Percentiles rank a stretch among this genome's conserved stretches.
phyloP scores from a whole-genome alignment of 2,329 filamentous ascomycete genomes.

The Aspergillus fumigatiaffinis region DNA sequence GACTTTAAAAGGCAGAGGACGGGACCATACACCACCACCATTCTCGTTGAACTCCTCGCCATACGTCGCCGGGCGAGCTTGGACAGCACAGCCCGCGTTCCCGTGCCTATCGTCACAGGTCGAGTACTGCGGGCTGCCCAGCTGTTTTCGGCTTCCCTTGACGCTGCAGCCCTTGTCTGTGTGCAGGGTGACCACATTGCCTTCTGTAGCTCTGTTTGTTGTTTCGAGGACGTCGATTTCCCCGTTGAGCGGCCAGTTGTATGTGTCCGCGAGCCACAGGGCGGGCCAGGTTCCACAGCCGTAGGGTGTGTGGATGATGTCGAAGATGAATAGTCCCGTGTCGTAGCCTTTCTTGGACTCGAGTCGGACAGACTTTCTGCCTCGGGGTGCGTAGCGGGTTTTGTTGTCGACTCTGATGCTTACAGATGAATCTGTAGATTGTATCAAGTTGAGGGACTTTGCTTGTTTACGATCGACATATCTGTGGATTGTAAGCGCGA shows the following conservation, averaged over 20 bases:
- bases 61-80: slow-evolving; percentile 42
- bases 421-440: slow-evolving; percentile 51
- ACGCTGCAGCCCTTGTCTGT: slow-evolving; percentile 53
- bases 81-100: slow-evolving; percentile 58
- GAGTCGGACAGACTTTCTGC: slow-evolving; percentile 61
- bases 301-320: slow-evolving; percentile 60
- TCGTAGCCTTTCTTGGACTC: slow-evolving; percentile 59
- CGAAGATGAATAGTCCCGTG: slow-evolving; percentile 63
- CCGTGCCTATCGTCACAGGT: slow-evolving; percentile 50
- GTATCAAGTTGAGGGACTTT: slow-evolving; percentile 54
- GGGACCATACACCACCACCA: slow-evolving; percentile 48
- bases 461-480: slow-evolving; percentile 41
- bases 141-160: slow-evolving; percentile 52
- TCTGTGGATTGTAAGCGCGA: slow-evolving; percentile 7
- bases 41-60: slow-evolving; percentile 51
- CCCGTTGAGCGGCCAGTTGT: slow-evolving; percentile 60
- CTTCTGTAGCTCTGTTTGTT: slow-evolving; percentile 51
- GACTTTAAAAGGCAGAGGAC: neutral
- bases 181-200: slow-evolving; percentile 60
- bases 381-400: slow-evolving; percentile 55
- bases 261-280: slow-evolving; percentile 60
- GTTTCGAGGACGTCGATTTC: slow-evolving; percentile 64
- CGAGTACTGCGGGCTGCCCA: slow-evolving; percentile 39
- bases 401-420: slow-evolving; percentile 60
- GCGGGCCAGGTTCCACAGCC: slow-evolving; percentile 64